Conservation (phyloP, 1,284 basidiomycete species). For the Pyrrhoderma lamaoense region DNA sequence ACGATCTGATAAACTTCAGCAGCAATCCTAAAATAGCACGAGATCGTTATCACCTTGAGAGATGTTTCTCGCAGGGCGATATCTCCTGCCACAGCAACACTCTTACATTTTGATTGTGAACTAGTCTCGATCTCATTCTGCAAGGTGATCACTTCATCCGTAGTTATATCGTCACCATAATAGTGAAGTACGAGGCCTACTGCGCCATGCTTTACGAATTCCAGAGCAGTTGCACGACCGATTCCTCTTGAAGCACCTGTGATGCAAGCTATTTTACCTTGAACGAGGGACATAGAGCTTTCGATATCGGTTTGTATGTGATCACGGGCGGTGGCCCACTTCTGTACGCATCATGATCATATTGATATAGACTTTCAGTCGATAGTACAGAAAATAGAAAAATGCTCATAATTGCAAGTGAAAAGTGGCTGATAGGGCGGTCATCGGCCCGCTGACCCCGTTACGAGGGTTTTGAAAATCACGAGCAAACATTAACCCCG, state of each 20-base stretch:
- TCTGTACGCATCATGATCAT: too few relatives aligned
- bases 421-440: too few relatives aligned
- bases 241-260: conserved; percentile 80
- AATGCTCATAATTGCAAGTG: too few relatives aligned
- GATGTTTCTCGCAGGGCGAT: conserved; percentile 60
- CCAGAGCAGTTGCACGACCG: conserved; percentile 65
- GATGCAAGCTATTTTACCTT: conserved; percentile 61
- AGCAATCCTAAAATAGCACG: neutral
- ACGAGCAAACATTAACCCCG: too few relatives aligned
- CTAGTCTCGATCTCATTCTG: conserved; percentile 38
- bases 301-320: too few relatives aligned
- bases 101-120: conserved; percentile 27
- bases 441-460: too few relatives aligned
- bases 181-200: conserved; percentile 63
- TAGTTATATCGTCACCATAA: conserved; percentile 53
- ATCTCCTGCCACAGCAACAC: conserved; percentile 52
- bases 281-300: conserved; percentile 41
- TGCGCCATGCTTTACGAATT: conserved; percentile 61
- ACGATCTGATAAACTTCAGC: conserved; percentile 44
- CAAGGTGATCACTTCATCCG: conserved; percentile 41
- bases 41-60: conserved; percentile 33
- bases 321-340: too few relatives aligned
- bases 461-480: too few relatives aligned
- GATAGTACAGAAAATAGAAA: neutral
- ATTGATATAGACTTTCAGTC: too few relatives aligned